Base-by-base conservation (phyloP, 2,329 filamentous ascomycete genomes). In the Colletotrichum acutatum region DNA sequence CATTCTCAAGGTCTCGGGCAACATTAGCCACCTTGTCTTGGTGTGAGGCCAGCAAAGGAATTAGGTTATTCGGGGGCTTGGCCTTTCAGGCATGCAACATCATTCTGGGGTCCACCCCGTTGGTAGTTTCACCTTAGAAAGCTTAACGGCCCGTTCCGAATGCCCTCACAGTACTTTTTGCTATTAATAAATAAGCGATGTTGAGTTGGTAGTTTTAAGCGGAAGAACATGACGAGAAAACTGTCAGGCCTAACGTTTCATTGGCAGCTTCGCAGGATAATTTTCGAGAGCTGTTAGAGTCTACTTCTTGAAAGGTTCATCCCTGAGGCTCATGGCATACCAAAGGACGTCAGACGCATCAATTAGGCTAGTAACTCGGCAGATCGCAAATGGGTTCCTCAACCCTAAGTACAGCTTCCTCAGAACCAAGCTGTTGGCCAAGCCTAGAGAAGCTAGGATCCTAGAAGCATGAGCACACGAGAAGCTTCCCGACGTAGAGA, bases 101-200 rank as follows among this genome's bases (percentile, higher is more conserved):
- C 54, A 56, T 19, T 19, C 26, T n/a, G 26, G 60, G 56, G 46
- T 56, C 60, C 26, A 60, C 54, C 60, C 46, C 32, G 34, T 32
- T 46, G 14, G 3, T 16, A 11, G 70, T 65, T 70, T 72, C 70
- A 70, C 26, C 8, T n/a, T 26, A 19, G 22, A 59, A 58, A 72
- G 66, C 60, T 52, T 61, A 65, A 72, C 70, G 66, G 70, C 6
- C 66, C 70, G 70, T 70, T 65, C 70, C 70, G 70, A 65, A 69
- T 70, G 56, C 54, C 46, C 46, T 72, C 66, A 54, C 24, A 52
- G n/a, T 37, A 22, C 32, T 46, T 37, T 19, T 22, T 46, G 26
- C 60, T 61, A 49, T 57, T 22, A 30, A 30, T 46, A 57, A 11
- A 24, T 7, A 19, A n/a, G 22, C 14, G 52, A 14, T 49, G n/a